Percentiles rank a stretch among this genome's conserved stretches.
phyloP scores from a whole-genome alignment of 1,139 yeast genomes.

The Candida anutae region DNA sequence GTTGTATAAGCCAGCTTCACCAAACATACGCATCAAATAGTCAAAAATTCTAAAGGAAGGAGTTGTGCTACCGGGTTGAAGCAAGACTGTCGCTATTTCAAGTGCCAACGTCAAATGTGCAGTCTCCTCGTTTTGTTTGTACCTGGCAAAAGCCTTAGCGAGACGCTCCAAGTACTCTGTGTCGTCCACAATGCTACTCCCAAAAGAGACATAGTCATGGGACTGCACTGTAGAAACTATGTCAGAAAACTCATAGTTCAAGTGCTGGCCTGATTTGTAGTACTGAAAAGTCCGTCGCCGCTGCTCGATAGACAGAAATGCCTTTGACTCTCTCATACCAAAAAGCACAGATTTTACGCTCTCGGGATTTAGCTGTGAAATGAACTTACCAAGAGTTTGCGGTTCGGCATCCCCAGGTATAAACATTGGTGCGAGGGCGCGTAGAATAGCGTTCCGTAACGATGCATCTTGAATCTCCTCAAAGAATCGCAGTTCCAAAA shows the following conservation, averaged over 20 bases:
- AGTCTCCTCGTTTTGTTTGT: constrained; percentile 1
- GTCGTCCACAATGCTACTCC: constrained; percentile 9
- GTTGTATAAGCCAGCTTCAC: constrained; percentile 12
- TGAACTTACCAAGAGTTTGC: too few species aligned
- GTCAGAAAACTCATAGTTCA: constrained; percentile 25
- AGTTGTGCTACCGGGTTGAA: constrained; percentile 12
- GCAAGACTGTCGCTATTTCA: constrained; percentile 12
- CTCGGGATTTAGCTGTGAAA: too few species aligned
- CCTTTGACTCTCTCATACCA: constrained; percentile 7
- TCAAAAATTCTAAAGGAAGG: constrained; percentile 20
- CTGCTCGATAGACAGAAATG: constrained; percentile 6
- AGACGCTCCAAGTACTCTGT: constrained; percentile 15
- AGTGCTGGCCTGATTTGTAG: constrained; percentile 25
- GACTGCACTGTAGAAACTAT: constrained; percentile 12
- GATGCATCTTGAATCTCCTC: constrained; percentile 9
- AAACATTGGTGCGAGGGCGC: constrained; percentile 9
- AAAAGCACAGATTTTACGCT: too few species aligned
- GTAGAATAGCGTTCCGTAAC: constrained; percentile 11
- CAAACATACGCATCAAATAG: constrained; percentile 20
- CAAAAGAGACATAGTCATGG: constrained; percentile 11
- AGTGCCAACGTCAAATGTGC: constrained; percentile 18
- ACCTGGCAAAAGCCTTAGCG: constrained; percentile 10
- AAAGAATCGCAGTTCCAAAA: constrained; percentile 12
- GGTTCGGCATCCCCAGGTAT: constrained; percentile 4
- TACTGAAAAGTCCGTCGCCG: constrained; percentile 16